Evolutionary conservation across 345 rosid genomes (phyloP), one percentile per base, ranked within the genome.

Genomic region (Reutealis trisperma): DNA sequence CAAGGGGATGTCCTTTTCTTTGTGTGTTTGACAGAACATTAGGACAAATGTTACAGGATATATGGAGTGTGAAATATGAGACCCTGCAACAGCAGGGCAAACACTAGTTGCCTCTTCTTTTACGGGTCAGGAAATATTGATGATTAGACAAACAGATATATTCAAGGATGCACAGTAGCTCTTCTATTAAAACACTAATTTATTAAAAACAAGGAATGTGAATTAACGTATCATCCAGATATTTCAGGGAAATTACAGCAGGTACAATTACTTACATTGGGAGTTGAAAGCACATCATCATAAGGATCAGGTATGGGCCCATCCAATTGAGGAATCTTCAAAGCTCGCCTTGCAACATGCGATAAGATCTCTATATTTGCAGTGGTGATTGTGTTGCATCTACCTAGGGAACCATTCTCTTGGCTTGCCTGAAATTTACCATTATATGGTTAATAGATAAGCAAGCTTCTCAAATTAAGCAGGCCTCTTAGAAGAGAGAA

Each of bases 261-360:
- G 24, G 52, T 15, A 52, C 8, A 10, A 30, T 72, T 76, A 74
- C 97, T 80, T 81, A 95, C 99, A 87, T 93, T 96, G 67, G 99
- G 99, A 74, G 99, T 89, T 52, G 99, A 93, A 78, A 93, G 87
- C 84, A 82, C 86, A 63, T 96, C 97, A 70, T 96, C 98, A 81
- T 92, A 96, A 21, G 97, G 93, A 84, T 92, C 99, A 73, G 99
- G 98, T 68, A 85, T 86, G 60, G 97, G 96, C 70, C 99, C 99
- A 89, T 96, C 99, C 75, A 84, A 81, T 84, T 96, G 99, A 74
- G 98, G 93, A 59, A 96, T 91, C 85, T 86, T 92, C 18, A 66
- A 75, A 51, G 86, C 79, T 51, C 86, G 76, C 72, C 78, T 80
- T 2, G 74, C 60, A 21, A 64, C 63, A 41, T 57, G 62, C 21